A percentile compares a stretch with the other conserved stretches of the same genome.
Evolutionary conservation across 305 asterid genomes (phyloP).

Genomic region (Ilex paraguariensis): DNA sequence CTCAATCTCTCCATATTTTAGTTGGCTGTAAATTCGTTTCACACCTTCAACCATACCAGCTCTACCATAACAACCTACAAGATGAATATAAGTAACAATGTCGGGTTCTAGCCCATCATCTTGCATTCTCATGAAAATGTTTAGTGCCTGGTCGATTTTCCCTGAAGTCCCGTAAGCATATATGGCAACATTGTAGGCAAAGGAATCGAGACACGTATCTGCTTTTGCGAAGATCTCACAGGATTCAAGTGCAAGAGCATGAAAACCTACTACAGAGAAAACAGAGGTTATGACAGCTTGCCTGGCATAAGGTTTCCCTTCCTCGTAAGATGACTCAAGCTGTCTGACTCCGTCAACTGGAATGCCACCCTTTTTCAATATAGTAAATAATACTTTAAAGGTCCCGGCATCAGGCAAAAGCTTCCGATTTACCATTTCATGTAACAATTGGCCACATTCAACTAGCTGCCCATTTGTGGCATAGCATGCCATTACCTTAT

Average conservation of each 20-base stretch:
- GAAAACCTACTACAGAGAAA: slow-evolving; percentile 63
- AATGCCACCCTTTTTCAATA: slow-evolving; percentile 70
- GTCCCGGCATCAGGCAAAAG: slow-evolving; percentile 63
- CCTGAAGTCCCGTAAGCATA: slow-evolving; percentile 62
- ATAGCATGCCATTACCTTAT: slow-evolving; percentile 78
- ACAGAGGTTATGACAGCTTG: slow-evolving; percentile 73
- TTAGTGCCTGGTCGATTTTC: slow-evolving; percentile 62
- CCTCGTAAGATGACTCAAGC: slow-evolving; percentile 54
- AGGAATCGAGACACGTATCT: slow-evolving; percentile 37
- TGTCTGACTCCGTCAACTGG: slow-evolving; percentile 59
- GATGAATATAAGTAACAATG: slow-evolving; percentile 57
- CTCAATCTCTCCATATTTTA: slow-evolving; percentile 57
- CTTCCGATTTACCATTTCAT: slow-evolving; percentile 67
- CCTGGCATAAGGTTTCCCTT: slow-evolving; percentile 63
- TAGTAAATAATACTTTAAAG: slow-evolving; percentile 59
- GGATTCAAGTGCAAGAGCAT: slow-evolving; percentile 61
- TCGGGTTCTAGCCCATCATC: slow-evolving; percentile 82
- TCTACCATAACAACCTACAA: slow-evolving; percentile 75
- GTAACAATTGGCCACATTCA: slow-evolving; percentile 72
- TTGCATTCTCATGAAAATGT: slow-evolving; percentile 81
- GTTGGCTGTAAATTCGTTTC: slow-evolving; percentile 60
- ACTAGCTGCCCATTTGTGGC: slow-evolving; percentile 60
- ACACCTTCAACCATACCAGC: slow-evolving; percentile 91
- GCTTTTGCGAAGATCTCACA: slow-evolving; percentile 45
- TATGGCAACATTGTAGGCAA: slow-evolving; percentile 76